A percentile compares a stretch with the other conserved stretches of the same genome.
phyloP scores from a whole-genome alignment of 352 stramenopile genomes.

The Globisporangium apiculatum region DNA sequence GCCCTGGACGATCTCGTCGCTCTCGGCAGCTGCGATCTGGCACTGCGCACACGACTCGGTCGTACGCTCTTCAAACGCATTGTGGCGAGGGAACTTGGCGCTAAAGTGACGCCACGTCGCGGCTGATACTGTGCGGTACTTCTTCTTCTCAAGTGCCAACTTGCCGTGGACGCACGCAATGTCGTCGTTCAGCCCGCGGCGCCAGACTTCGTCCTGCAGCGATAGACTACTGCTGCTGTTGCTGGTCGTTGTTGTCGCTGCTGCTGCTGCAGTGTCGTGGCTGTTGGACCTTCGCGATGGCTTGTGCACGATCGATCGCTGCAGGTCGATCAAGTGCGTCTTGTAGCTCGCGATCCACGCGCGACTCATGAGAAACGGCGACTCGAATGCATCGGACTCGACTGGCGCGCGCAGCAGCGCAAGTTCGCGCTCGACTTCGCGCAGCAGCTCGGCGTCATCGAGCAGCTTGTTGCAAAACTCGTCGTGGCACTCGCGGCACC shows the following conservation, averaged over 20 bases:
- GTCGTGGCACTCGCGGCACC: conserved; percentile 37
- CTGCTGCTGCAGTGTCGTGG: conserved; percentile 11
- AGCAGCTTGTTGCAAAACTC: conserved; percentile 45
- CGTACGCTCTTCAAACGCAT: conserved; percentile 25
- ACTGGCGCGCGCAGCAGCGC: conserved; percentile 41
- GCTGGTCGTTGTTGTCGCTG: neutral
- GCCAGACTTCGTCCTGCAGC: conserved; percentile 19
- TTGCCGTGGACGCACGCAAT: conserved; percentile 68
- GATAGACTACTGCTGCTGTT: neutral
- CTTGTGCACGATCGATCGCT: conserved; percentile 38
- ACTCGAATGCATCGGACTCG: conserved; percentile 10
- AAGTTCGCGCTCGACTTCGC: conserved; percentile 39
- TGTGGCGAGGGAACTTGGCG: conserved; percentile 37
- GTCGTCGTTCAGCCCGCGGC: conserved; percentile 54
- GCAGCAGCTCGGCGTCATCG: conserved; percentile 41
- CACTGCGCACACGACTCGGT: conserved; percentile 45
- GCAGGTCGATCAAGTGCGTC: conserved; percentile 31
- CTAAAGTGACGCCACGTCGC: conserved; percentile 62
- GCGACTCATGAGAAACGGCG: conserved; percentile 53
- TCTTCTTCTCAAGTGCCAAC: conserved; percentile 58
- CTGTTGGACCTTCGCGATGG: conserved; percentile 16
- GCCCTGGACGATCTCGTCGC: conserved; percentile 43
- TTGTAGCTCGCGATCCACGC: conserved; percentile 76
- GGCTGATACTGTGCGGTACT: conserved; percentile 40
- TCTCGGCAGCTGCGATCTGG: conserved; percentile 34